Conservation (phyloP, 2,329 filamentous ascomycete genomes). For the Aspergillus unguis region DNA sequence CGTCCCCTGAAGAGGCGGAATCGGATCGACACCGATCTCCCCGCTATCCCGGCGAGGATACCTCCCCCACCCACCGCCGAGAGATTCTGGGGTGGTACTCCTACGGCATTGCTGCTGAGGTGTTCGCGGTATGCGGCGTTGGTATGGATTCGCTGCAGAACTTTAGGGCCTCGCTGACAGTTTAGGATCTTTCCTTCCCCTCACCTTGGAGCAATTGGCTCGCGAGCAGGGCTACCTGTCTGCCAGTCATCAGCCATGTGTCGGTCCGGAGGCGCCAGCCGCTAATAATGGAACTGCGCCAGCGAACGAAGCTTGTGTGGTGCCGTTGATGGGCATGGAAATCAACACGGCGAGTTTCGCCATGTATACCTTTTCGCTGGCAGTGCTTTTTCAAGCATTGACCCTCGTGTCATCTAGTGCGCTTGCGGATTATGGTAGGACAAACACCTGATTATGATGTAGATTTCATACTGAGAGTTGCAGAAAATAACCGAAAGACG, state of each 20-base stretch:
- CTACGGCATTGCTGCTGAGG: slow-evolving; percentile 91
- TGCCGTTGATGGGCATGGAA: slow-evolving; percentile 30
- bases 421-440: slow-evolving; percentile 72
- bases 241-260: slow-evolving; percentile 30
- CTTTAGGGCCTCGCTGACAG: not conserved
- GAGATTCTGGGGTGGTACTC: slow-evolving; percentile 89
- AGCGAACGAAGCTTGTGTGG: slow-evolving; percentile 32
- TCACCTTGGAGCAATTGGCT: slow-evolving; percentile 86
- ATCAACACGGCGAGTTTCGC: slow-evolving; percentile 41
- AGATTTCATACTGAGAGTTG: not conserved
- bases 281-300: slow-evolving; percentile 15
- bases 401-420: slow-evolving; percentile 68
- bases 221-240: slow-evolving; percentile 84
- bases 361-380: slow-evolving; percentile 75
- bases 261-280: slow-evolving; percentile 24
- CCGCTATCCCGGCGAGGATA: slow-evolving; percentile 77
- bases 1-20: slow-evolving; percentile 14
- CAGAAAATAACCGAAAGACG: slow-evolving; percentile 65
- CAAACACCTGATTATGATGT: not conserved
- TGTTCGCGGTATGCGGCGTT: slow-evolving; percentile 83
- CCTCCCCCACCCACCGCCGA: slow-evolving; percentile 72
- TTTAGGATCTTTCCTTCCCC: slow-evolving; percentile 82
- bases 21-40: slow-evolving; percentile 35
- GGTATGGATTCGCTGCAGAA: slow-evolving; percentile 39
- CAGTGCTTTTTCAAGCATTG: slow-evolving; percentile 78